phyloP scores from a whole-genome alignment of 148 eudicot genomes.

The Rhododendron henanense region DNA sequence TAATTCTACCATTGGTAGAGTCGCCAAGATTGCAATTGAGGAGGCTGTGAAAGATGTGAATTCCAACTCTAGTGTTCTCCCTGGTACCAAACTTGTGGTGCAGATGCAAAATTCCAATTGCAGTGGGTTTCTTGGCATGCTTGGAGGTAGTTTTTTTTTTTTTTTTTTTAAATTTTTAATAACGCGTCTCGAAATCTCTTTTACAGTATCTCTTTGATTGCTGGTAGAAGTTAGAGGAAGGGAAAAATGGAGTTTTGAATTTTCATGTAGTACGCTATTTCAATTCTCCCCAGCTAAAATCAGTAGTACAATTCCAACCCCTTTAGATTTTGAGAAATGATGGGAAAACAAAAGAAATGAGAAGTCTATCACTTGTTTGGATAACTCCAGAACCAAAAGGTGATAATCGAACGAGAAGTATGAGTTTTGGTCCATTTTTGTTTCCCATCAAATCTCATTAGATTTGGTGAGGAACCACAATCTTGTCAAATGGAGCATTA shows the following conservation, averaged over 20 bases:
- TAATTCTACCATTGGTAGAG: constrained; percentile 84
- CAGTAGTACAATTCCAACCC: neutral
- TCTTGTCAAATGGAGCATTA: neutral
- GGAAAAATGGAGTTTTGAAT: neutral
- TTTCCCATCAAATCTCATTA: neutral
- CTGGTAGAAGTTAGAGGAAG: neutral
- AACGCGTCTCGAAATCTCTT: neutral
- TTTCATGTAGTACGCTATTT: neutral
- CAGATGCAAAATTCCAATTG: constrained; percentile 55
- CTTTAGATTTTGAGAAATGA: neutral
- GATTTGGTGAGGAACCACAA: neutral
- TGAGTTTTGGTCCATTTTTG: neutral
- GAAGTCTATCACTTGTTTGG: neutral
- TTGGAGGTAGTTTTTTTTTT: constrained; percentile 64
- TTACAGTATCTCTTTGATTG: neutral
- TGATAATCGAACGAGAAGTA: neutral
- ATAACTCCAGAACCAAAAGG: neutral
- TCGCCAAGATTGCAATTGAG: constrained; percentile 75
- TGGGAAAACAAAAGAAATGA: neutral
- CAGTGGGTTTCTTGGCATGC: constrained; percentile 83
- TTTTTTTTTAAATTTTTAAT: neutral
- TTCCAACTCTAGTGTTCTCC: constrained; percentile 53
- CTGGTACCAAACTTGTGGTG: constrained; percentile 52
- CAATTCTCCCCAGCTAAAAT: neutral
- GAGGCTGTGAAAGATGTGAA: constrained; percentile 89